A percentile compares a stretch with the other conserved stretches of the same genome.
Evolutionary conservation across 768 basidiomycete species (phyloP).

Genomic region (Pisolithus sp.): DNA sequence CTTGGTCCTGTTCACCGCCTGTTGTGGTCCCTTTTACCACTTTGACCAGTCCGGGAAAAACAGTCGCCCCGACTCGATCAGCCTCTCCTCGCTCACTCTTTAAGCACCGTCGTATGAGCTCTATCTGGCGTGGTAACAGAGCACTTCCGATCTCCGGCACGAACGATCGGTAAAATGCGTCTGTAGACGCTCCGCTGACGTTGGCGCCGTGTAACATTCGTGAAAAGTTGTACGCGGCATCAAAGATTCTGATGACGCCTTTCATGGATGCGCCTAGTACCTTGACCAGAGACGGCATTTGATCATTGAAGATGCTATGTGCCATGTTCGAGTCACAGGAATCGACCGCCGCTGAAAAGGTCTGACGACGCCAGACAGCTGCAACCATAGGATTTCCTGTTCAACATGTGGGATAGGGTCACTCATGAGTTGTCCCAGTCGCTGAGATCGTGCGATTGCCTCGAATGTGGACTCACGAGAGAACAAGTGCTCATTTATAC

Average conservation of each 20-base stretch:
- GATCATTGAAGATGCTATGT: slow-evolving; percentile 58
- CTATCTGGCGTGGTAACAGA: slow-evolving; percentile 73
- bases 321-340: slow-evolving; percentile 67
- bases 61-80: slow-evolving; percentile 75
- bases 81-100: slow-evolving; percentile 66
- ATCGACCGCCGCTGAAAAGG: slow-evolving; percentile 83
- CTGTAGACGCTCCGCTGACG: slow-evolving; percentile 39
- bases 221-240: slow-evolving; percentile 72
- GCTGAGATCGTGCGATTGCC: not conserved
- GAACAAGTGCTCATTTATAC: slow-evolving; percentile 86
- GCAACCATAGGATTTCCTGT: slow-evolving; percentile 85
- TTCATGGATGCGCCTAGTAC: slow-evolving; percentile 39
- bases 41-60: slow-evolving; percentile 87
- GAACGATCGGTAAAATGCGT: slow-evolving; percentile 82
- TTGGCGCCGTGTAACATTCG: slow-evolving; percentile 79
- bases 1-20: slow-evolving; percentile 32
- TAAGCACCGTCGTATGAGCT: slow-evolving; percentile 77
- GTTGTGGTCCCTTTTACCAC: slow-evolving; percentile 42
- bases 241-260: slow-evolving; percentile 53
- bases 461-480: slow-evolving; percentile 47
- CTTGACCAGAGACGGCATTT: slow-evolving; percentile 58
- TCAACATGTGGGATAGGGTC: not conserved
- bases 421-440: no score
- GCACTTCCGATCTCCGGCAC: slow-evolving; percentile 75
- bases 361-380: slow-evolving; percentile 84